Conservation (phyloP, 2,329 filamentous ascomycete genomes). For the Graphilbum fragrans region DNA sequence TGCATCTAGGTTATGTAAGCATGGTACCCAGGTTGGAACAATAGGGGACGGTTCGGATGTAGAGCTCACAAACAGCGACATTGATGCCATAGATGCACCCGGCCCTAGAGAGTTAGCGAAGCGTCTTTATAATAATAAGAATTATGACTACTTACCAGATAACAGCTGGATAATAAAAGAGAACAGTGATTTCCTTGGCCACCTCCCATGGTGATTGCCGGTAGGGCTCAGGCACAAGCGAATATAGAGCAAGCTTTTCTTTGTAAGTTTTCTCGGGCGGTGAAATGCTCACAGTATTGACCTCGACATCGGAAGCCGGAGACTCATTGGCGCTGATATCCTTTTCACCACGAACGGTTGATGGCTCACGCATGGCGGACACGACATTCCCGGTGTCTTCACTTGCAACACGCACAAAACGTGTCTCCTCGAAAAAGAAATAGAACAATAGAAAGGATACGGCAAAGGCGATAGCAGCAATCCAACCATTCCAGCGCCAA, state of each 20-base stretch:
- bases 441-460: neutral
- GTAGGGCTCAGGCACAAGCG: neutral
- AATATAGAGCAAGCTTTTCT: neutral
- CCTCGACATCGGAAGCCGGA: no score
- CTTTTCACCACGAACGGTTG: no score
- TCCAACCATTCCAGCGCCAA: neutral
- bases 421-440: neutral
- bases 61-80: neutral
- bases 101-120: no score
- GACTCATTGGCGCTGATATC: no score
- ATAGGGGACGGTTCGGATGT: neutral
- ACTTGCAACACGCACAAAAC: neutral
- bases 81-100: neutral
- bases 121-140: no score
- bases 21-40: no score
- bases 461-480: neutral
- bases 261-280: neutral
- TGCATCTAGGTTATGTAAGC: neutral
- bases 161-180: neutral
- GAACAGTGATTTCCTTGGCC: neutral
- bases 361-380: no score
- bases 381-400: no score
- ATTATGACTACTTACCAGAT: no score
- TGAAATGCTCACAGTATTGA: neutral
- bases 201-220: neutral